phyloP scores from a whole-genome alignment of 768 basidiomycete species.

The Pleurotus eryngii region DNA sequence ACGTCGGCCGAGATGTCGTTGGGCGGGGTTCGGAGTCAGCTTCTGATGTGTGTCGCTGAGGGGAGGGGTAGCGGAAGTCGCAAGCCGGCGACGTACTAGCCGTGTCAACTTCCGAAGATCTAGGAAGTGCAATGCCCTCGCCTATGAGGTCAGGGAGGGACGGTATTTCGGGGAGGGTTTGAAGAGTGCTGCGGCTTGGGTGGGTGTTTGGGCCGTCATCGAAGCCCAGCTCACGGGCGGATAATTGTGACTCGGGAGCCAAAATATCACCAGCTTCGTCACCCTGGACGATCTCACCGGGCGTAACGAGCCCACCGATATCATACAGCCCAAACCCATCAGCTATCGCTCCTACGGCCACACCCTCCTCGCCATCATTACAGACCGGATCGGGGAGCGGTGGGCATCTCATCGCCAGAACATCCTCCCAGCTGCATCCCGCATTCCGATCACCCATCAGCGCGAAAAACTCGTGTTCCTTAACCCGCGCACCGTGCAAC shows the following conservation, averaged over 20 bases:
- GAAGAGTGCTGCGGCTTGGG: background rate
- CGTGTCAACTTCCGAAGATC: background rate
- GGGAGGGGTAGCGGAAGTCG: no score
- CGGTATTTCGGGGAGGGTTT: no score
- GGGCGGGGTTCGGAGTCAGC: background rate
- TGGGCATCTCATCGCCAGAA: slow-evolving; percentile 26
- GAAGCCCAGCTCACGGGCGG: background rate
- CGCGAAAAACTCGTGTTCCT: slow-evolving; percentile 25
- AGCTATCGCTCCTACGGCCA: background rate
- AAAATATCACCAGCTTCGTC: background rate
- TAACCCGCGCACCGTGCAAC: slow-evolving; percentile 22
- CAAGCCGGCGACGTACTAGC: no score
- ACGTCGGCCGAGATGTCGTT: background rate
- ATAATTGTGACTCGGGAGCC: background rate
- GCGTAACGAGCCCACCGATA: background rate
- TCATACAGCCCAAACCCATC: background rate
- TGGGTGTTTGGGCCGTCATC: background rate
- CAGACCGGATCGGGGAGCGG: slow-evolving; percentile 22
- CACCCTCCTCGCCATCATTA: slow-evolving; percentile 12
- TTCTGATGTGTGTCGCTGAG: background rate
- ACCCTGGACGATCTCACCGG: background rate
- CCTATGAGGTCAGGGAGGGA: background rate
- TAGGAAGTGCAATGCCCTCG: background rate
- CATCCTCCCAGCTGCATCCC: slow-evolving; percentile 25
- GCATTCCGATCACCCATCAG: slow-evolving; percentile 13